These are phyloP conservation scores for Mycosphaerella sp. DNA, from an alignment of 2,329 filamentous ascomycete genomes.

Conservation along the genomic window DNA sequence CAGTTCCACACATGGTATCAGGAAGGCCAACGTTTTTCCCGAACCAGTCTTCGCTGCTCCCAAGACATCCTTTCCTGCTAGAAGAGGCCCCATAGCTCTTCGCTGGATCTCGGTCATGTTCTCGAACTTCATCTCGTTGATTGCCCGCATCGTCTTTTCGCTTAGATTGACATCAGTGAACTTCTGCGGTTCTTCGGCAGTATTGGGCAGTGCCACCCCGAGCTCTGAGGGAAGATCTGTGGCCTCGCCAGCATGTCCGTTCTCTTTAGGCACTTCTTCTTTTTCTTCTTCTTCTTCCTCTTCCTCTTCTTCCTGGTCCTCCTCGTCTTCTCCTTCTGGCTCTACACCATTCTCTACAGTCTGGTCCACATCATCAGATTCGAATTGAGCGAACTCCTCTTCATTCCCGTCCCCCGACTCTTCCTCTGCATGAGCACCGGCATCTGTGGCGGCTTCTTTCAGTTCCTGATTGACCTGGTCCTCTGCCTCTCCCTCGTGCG, in stretches of 20 bases:
- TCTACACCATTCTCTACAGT: conserved; percentile 33
- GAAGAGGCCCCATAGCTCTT: conserved; percentile 75
- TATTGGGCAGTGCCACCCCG: conserved; percentile 53
- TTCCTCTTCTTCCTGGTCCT: conserved; percentile 22
- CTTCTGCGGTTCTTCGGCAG: conserved; percentile 57
- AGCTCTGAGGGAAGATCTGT: conserved; percentile 50
- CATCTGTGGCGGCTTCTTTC: conserved; percentile 22
- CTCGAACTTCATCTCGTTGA: conserved; percentile 85
- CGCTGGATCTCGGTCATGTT: conserved; percentile 95
- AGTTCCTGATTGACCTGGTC: conserved; percentile 29
- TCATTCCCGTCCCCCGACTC: conserved; percentile 28
- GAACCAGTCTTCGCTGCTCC: conserved; percentile 95
- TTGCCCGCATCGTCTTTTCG: conserved; percentile 80
- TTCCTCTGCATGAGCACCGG: conserved; percentile 11
- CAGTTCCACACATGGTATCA: conserved; percentile 93
- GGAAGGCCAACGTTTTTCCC: conserved; percentile 90
- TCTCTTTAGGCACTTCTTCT: conserved; percentile 3
- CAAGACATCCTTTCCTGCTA: conserved; percentile 86
- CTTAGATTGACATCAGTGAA: conserved; percentile 81
- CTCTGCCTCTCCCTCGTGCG: conserved; percentile 21
- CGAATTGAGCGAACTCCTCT: conserved; percentile 35
- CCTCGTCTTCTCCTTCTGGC: conserved; percentile 28
- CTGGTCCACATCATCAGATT: conserved; percentile 31
- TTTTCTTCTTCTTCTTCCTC: conserved; percentile 24
- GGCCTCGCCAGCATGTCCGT: conserved; percentile 32